Evolutionary conservation across 495 filamentous ascomycete genomes (phyloP).

Genomic region (Penicillium bovifimosum): DNA sequence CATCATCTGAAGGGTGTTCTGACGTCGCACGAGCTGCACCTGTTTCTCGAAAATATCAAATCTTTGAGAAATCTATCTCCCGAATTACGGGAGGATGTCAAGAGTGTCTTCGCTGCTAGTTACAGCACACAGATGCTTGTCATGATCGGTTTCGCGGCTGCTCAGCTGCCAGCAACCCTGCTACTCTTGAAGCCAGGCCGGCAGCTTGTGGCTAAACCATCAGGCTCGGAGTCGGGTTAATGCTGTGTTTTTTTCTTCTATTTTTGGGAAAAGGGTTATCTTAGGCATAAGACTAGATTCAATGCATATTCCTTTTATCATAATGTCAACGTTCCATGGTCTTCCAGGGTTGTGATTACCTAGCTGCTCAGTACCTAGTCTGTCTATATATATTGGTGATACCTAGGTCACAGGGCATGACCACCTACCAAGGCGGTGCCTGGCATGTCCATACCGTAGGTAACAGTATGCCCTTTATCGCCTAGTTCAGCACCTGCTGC

Average conservation of each 20-base stretch:
- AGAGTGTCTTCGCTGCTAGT: slow-evolving; percentile 16
- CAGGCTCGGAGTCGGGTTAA: neutral
- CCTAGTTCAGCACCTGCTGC: too few relatives aligned
- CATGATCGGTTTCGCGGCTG: slow-evolving; percentile 31
- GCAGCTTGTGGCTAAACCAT: slow-evolving; percentile 13
- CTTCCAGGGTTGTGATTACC: too few relatives aligned
- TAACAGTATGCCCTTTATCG: too few relatives aligned
- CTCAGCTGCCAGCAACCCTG: slow-evolving; percentile 17
- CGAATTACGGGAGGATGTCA: slow-evolving; percentile 11
- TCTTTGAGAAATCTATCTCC: slow-evolving; percentile 8
- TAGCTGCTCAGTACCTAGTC: too few relatives aligned
- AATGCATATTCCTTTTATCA: too few relatives aligned
- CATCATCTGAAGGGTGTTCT: slow-evolving; percentile 17
- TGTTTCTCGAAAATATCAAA: slow-evolving; percentile 22
- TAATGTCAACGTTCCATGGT: too few relatives aligned
- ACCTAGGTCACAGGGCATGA: too few relatives aligned
- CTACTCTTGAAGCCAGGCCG: slow-evolving; percentile 17
- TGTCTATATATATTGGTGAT: too few relatives aligned
- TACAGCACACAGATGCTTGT: slow-evolving; percentile 23
- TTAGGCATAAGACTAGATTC: neutral
- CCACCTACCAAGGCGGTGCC: too few relatives aligned
- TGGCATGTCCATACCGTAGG: too few relatives aligned
- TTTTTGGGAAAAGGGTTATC: neutral
- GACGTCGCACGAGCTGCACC: slow-evolving; percentile 16
- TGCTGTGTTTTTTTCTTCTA: neutral